Conservation (phyloP, 441 rosid genomes). For the Raphanus hybrid region DNA sequence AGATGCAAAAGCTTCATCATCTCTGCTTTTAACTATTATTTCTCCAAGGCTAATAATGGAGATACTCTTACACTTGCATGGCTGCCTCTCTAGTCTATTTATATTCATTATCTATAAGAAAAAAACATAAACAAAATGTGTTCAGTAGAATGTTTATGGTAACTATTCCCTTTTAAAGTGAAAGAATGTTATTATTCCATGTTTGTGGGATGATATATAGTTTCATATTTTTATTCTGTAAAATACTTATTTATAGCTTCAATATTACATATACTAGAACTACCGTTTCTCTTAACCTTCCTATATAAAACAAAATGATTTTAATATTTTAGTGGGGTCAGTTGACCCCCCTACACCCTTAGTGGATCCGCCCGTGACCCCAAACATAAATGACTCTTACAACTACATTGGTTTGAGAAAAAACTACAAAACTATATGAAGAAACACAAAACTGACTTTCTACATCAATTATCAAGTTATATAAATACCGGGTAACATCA, state of each 20-base stretch:
- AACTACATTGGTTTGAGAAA: too few relatives aligned
- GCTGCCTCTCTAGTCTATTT: neutral
- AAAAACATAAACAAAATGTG: neutral
- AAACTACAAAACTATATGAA: too few relatives aligned
- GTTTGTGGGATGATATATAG: neutral
- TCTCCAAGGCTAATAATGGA: neutral
- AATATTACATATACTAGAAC: too few relatives aligned
- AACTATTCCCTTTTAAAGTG: neutral
- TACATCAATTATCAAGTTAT: too few relatives aligned
- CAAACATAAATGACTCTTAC: too few relatives aligned
- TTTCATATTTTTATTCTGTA: neutral
- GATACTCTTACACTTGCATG: neutral
- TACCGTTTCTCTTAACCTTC: too few relatives aligned
- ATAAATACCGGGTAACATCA: too few relatives aligned
- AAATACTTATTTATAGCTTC: neutral
- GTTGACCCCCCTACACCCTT: too few relatives aligned
- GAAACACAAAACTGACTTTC: too few relatives aligned
- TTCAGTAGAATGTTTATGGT: neutral
- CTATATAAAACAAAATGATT: too few relatives aligned
- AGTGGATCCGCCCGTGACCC: too few relatives aligned
- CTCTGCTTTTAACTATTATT: neutral
- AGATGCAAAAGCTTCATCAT: constrained; percentile 50
- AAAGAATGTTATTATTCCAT: neutral
- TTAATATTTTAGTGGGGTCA: too few relatives aligned
- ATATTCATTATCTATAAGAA: neutral